Conservation (phyloP, 169 alveolate genomes). For the Toxoplasma gondii region DNA sequence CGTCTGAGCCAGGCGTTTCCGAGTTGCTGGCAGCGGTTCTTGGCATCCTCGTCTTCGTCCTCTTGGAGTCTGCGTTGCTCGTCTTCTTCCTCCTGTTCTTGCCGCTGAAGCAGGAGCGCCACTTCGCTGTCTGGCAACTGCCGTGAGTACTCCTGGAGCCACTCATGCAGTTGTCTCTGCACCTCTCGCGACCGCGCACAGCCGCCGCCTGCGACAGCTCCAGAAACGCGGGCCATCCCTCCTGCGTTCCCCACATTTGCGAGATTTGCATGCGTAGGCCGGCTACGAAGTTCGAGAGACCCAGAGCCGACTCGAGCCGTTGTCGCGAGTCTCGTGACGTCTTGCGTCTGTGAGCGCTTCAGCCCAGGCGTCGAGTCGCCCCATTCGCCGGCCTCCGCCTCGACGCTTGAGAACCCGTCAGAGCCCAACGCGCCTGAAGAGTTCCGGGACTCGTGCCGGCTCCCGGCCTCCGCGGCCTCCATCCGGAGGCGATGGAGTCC, state of each 20-base stretch:
- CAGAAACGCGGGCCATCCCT: slow-evolving; percentile 28
- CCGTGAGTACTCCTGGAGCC: slow-evolving; percentile 62
- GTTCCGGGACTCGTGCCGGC: too few relatives aligned
- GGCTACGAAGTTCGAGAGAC: background rate
- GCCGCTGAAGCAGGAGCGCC: slow-evolving; percentile 67
- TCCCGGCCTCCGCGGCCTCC: background rate
- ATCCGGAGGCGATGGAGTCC: background rate
- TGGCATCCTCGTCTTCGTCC: background rate
- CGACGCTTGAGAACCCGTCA: too few relatives aligned
- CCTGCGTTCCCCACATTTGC: background rate
- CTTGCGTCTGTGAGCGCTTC: background rate
- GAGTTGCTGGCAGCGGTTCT: background rate
- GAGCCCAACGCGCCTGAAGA: too few relatives aligned
- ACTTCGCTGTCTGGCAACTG: slow-evolving; percentile 64
- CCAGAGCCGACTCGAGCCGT: too few relatives aligned
- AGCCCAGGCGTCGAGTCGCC: background rate
- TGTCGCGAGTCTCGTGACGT: background rate
- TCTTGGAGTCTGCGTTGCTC: background rate
- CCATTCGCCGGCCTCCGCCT: too few relatives aligned
- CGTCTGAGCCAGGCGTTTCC: slow-evolving; percentile 14
- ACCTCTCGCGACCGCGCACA: slow-evolving; percentile 58
- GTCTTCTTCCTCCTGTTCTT: slow-evolving; percentile 21
- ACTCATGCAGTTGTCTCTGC: slow-evolving; percentile 62
- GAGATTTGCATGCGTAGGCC: too few relatives aligned
- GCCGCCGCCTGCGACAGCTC: slow-evolving; percentile 66